Evolutionary conservation across 2,329 filamentous ascomycete genomes (phyloP).

Genomic region (Sporothrix brunneoviolacea): DNA sequence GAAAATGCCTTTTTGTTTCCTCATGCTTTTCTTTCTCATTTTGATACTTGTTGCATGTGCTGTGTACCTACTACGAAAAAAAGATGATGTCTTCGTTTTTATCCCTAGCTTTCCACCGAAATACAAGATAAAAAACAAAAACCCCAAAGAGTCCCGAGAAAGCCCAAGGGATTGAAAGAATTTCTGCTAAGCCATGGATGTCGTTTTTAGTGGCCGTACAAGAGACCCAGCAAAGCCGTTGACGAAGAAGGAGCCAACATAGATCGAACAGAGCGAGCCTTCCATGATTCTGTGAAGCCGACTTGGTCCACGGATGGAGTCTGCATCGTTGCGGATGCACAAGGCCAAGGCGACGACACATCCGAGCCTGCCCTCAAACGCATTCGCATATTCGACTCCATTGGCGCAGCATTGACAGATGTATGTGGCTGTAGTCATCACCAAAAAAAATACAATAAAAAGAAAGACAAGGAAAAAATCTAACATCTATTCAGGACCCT

Average conservation of each 20-base stretch:
- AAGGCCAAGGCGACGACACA: conserved; percentile 1
- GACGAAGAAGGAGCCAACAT: conserved; percentile 55
- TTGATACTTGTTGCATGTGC: conserved; percentile 22
- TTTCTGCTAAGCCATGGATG: conserved; percentile 40
- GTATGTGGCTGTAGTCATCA: not conserved
- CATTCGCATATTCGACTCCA: conserved; percentile 10
- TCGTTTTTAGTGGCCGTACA: conserved; percentile 71
- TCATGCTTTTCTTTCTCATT: not conserved
- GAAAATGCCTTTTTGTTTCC: not conserved
- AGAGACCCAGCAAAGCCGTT: conserved; percentile 66
- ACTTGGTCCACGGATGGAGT: conserved; percentile 71
- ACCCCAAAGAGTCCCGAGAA: conserved; percentile 22
- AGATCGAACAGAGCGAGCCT: conserved; percentile 57
- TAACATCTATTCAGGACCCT: conserved; percentile 29
- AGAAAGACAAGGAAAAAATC: not conserved
- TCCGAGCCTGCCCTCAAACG: conserved; percentile 20
- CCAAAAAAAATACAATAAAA: not conserved
- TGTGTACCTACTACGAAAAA: conserved; percentile 23
- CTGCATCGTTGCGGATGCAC: conserved; percentile 31
- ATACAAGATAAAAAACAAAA: conserved; percentile 5
- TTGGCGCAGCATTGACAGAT: not conserved
- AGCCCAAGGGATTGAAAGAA: too few relatives aligned
- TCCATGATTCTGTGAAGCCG: conserved; percentile 68
- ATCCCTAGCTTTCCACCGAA: conserved; percentile 22
- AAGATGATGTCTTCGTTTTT: too few relatives aligned